Evolutionary conservation across 192 early-diverging fungal species (phyloP).

Genomic region (Coemansia sp.): DNA sequence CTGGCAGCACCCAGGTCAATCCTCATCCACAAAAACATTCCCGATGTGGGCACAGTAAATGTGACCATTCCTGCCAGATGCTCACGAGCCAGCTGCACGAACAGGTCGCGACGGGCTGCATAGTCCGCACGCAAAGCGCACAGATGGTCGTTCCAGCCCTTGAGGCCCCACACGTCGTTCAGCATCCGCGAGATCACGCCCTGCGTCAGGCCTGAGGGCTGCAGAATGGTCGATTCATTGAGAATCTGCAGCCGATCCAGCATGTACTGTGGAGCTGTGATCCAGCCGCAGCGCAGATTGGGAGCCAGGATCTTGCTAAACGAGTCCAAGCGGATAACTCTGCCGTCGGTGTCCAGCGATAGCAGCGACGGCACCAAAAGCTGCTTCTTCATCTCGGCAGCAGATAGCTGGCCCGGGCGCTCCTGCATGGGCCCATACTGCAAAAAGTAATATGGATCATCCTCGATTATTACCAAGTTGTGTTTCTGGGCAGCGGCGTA

Average conservation of each 20-base stretch:
- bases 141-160: constrained; percentile 77
- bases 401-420: background rate
- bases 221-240: constrained; percentile 76
- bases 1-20: constrained; percentile 42
- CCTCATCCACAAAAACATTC: constrained; percentile 91
- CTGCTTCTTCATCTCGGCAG: background rate
- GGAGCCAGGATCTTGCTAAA: constrained; percentile 91
- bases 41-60: constrained; percentile 61
- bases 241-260: constrained; percentile 77
- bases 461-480: constrained; percentile 86
- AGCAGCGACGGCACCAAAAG: constrained; percentile 71
- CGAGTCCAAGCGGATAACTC: constrained; percentile 89
- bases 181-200: constrained; percentile 68
- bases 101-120: constrained; percentile 63
- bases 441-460: constrained; percentile 94
- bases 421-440: constrained; percentile 55
- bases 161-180: constrained; percentile 70
- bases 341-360: constrained; percentile 81
- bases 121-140: constrained; percentile 69
- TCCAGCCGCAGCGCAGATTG: constrained; percentile 83
- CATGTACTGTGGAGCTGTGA: constrained; percentile 64
- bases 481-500: constrained; percentile 75
- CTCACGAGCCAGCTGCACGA: constrained; percentile 62
- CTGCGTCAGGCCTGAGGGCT: constrained; percentile 86
- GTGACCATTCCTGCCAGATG: constrained; percentile 61